These are phyloP conservation scores for Pterulicium gracile DNA, from an alignment of 1,284 basidiomycete species.

Conservation along the genomic window DNA sequence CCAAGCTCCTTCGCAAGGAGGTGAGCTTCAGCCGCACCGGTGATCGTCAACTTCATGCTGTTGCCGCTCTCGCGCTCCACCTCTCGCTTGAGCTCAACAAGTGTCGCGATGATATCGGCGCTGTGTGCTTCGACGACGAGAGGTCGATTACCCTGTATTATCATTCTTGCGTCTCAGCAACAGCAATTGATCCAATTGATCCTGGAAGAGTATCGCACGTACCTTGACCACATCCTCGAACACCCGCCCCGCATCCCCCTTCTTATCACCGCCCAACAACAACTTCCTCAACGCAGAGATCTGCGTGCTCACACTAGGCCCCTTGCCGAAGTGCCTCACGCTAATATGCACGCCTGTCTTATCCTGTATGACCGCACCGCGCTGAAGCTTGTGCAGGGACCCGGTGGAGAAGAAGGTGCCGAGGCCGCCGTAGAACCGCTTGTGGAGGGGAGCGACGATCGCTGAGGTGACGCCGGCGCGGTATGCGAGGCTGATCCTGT, in stretches of 20 bases:
- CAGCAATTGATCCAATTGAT: conserved; percentile 1
- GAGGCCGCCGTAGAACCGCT: conserved; percentile 54
- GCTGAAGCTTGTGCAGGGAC: conserved; percentile 48
- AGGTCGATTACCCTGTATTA: conserved; percentile 27
- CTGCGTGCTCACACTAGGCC: conserved; percentile 54
- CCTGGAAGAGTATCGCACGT: conserved; percentile 4
- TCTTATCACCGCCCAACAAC: conserved; percentile 28
- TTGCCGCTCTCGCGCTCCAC: conserved; percentile 34
- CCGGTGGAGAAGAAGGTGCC: conserved; percentile 57
- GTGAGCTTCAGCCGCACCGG: conserved; percentile 62
- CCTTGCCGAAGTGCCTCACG: conserved; percentile 29
- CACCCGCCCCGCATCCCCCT: conserved; percentile 27
- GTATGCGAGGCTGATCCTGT: conserved; percentile 61
- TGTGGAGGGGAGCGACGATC: conserved; percentile 50
- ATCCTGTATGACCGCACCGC: conserved; percentile 60
- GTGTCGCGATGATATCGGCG: conserved; percentile 64
- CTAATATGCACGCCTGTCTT: conserved; percentile 64
- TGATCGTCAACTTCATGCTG: conserved; percentile 36
- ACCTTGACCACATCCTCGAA: conserved; percentile 38
- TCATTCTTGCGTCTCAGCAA: too few relatives aligned
- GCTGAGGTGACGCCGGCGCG: conserved; percentile 52
- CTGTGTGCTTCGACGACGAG: conserved; percentile 52
- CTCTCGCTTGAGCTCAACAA: conserved; percentile 57
- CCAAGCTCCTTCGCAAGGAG: conserved; percentile 60
- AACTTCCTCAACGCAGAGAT: conserved; percentile 56